A percentile compares a stretch with the other conserved stretches of the same genome.
phyloP scores from a whole-genome alignment of 2,329 filamentous ascomycete genomes.

The Diaporthe ampelina region DNA sequence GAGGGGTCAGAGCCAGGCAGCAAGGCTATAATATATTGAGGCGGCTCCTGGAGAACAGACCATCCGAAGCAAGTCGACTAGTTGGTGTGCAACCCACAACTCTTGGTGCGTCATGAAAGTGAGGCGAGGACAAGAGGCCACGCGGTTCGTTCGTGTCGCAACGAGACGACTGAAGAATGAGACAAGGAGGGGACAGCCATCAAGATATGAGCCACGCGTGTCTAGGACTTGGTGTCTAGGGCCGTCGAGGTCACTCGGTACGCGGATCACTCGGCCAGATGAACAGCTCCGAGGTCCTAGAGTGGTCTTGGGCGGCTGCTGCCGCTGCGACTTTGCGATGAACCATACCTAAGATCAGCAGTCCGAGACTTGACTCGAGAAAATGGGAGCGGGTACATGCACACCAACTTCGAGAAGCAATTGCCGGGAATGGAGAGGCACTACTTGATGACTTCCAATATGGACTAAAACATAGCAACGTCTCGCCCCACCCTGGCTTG shows the following conservation, averaged over 20 bases:
- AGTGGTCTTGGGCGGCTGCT: neutral
- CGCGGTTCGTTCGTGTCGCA: slow-evolving; percentile 19
- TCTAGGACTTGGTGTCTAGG: slow-evolving; percentile 6
- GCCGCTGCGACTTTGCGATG: slow-evolving; percentile 26
- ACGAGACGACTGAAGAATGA: slow-evolving; percentile 8
- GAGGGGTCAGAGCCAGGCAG: slow-evolving; percentile 33
- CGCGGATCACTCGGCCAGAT: slow-evolving; percentile 6
- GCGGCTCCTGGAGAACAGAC: neutral
- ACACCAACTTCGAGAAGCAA: slow-evolving; percentile 10
- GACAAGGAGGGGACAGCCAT: slow-evolving; percentile 8
- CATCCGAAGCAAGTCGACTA: neutral
- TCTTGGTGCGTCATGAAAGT: slow-evolving; percentile 17
- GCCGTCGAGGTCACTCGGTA: slow-evolving; percentile 25
- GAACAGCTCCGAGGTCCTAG: slow-evolving; percentile 16
- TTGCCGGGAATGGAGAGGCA: neutral
- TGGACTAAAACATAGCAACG: slow-evolving; percentile 20
- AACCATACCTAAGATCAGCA: slow-evolving; percentile 9
- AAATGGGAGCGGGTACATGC: neutral
- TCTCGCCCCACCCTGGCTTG: slow-evolving; percentile 28
- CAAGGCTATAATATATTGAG: slow-evolving; percentile 35
- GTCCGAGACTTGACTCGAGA: slow-evolving; percentile 17
- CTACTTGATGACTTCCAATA: neutral
- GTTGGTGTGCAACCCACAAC: slow-evolving; percentile 21
- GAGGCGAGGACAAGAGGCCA: slow-evolving; percentile 36
- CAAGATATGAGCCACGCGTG: slow-evolving; percentile 22